Evolutionary conservation across 225 moss, liverwort and hornwort genomes (phyloP), one percentile per base, ranked within the genome.

Genomic region (Thuidium tamariscinum): DNA sequence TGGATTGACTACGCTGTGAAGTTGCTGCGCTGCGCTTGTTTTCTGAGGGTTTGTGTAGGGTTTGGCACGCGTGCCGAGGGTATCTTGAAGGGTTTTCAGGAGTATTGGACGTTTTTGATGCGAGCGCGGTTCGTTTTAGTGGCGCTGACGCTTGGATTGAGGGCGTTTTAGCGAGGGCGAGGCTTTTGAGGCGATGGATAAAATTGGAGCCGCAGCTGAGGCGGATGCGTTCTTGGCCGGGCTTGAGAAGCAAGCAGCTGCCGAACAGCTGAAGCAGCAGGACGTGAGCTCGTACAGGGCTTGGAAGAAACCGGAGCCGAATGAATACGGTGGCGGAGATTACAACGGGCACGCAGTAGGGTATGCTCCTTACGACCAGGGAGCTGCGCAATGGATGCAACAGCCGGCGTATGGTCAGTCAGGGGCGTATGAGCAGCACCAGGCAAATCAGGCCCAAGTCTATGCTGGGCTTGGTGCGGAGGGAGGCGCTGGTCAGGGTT

Each of bases 201-300:
- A 90, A 56, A 83, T 84, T 34, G 91, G 89, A 42, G 91, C 87
- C 79, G 90, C 91, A 87, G 93, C 91, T 77, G 93, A 88, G 76
- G 93, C 93, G 48, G 93, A 93, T 89, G 93, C 91, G 65, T 93
- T 93, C 90, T 88, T 93, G 88, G 93, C 91, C 32, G 91, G 91
- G 87, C 93, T 93, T 73, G 91, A 93, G 83, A 91, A 91, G 77
- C 93, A 93, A 91, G 93, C 93, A 86, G 91, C 88, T 84, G 93
- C 89, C 10, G 93, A 91, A 41, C 87, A 90, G 85, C 85, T 90
- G 82, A 89, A 93, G 91, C 89, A 90, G 85, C 91, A 93, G 80
- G 93, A 90, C 10, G 82, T 84, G 64, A 83, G 85, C 67, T 55
- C 87, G 37, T 86, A 86, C 60, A 89, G 89, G 77, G 77, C 86